Evolutionary conservation across 2,329 filamentous ascomycete species (phyloP).

Genomic region (Exophiala xenobiotica): DNA sequence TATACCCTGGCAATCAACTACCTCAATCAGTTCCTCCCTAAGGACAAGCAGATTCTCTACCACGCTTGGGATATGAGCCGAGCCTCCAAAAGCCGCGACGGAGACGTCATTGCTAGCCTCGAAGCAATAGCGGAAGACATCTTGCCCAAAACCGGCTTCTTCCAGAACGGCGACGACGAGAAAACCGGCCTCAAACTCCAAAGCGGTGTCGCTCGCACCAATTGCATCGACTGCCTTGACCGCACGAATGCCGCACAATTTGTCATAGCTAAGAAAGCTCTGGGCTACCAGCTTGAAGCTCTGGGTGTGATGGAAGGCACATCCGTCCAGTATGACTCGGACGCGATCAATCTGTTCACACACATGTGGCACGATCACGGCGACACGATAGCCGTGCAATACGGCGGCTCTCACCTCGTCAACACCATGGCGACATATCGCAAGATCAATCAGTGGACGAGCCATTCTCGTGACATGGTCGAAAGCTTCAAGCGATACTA

Average conservation of each 20-base stretch:
- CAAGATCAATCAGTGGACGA: conserved; percentile 98
- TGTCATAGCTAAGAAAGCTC: conserved; percentile 89
- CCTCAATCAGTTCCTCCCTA: conserved; percentile 88
- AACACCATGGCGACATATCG: conserved; percentile 99
- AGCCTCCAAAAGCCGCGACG: conserved; percentile 84
- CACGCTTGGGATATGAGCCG: conserved; percentile 98
- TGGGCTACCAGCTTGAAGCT: conserved; percentile 88
- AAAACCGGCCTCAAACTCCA: conserved; percentile 69
- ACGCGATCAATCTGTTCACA: conserved; percentile 93
- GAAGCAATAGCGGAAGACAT: conserved; percentile 89
- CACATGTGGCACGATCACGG: conserved; percentile 99
- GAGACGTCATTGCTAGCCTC: conserved; percentile 90
- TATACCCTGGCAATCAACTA: conserved; percentile 87
- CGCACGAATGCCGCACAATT: conserved; percentile 97
- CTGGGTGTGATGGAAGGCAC: conserved; percentile 80
- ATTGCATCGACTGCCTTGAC: conserved; percentile 97
- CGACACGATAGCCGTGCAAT: conserved; percentile 96
- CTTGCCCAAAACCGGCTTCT: conserved; percentile 82
- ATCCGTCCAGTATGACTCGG: conserved; percentile 86
- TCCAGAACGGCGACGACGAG: conserved; percentile 80
- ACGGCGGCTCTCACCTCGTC: conserved; percentile 93
- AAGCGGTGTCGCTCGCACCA: conserved; percentile 90
- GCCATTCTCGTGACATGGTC: conserved; percentile 96
- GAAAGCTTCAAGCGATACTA: conserved; percentile 99
- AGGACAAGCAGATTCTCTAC: conserved; percentile 82